phyloP scores from a whole-genome alignment of 2,329 filamentous ascomycete genomes.

The Fusarium buxicola region DNA sequence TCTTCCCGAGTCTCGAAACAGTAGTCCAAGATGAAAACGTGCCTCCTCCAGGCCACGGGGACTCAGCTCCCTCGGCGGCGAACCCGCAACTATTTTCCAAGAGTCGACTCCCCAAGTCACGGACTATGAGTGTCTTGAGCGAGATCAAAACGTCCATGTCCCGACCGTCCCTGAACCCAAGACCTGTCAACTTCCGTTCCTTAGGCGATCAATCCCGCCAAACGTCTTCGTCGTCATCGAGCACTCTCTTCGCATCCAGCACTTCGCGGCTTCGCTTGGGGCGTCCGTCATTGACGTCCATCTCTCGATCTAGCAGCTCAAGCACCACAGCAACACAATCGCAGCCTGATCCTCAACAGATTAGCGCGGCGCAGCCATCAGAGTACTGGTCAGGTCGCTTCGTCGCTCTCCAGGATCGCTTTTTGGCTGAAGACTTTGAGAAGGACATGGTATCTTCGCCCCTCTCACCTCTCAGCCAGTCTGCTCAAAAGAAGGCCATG shows the following conservation, averaged over 20 bases:
- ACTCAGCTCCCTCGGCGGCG: background rate
- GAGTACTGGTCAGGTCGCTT: conserved; percentile 74
- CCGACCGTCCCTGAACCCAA: conserved; percentile 44
- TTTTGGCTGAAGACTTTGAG: conserved; percentile 45
- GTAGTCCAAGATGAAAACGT: conserved; percentile 47
- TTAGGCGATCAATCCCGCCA: conserved; percentile 31
- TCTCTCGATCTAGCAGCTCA: conserved; percentile 32
- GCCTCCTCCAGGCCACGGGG: conserved; percentile 20
- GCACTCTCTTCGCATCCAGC: conserved; percentile 24
- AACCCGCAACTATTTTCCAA: conserved; percentile 16
- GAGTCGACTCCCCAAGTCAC: conserved; percentile 56
- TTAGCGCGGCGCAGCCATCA: conserved; percentile 59
- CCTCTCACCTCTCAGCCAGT: background rate
- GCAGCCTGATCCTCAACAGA: conserved; percentile 43
- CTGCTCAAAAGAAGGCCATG: conserved; percentile 10
- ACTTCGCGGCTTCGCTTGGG: conserved; percentile 37
- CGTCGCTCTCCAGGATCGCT: conserved; percentile 64
- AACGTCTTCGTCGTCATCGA: conserved; percentile 36
- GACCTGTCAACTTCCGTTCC: conserved; percentile 25
- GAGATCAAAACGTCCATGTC: conserved; percentile 60
- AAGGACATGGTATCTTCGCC: conserved; percentile 14
- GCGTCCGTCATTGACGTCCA: conserved; percentile 33
- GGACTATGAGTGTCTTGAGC: conserved; percentile 58
- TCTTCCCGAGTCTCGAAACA: conserved; percentile 18
- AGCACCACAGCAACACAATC: conserved; percentile 26